These are phyloP conservation scores for Infundibulicybe gibba DNA, from an alignment of 768 basidiomycete genomes.

Conservation along the genomic window DNA sequence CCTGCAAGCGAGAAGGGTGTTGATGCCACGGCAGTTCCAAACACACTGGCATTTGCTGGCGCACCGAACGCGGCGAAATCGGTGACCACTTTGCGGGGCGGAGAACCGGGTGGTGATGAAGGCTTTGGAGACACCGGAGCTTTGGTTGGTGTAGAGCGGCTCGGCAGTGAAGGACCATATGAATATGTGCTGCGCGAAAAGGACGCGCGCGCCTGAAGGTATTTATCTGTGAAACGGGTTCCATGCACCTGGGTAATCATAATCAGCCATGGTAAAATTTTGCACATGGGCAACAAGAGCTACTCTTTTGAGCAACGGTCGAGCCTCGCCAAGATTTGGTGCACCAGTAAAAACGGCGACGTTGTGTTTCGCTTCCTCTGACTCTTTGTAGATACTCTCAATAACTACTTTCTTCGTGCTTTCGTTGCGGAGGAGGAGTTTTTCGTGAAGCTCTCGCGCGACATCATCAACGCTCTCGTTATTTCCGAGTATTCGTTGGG, in stretches of 20 bases:
- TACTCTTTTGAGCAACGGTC: slow-evolving; percentile 78
- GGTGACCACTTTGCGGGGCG: slow-evolving; percentile 83
- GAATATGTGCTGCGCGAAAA: slow-evolving; percentile 51
- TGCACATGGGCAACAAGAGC: slow-evolving; percentile 14
- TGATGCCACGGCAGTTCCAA: slow-evolving; percentile 78
- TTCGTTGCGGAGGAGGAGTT: slow-evolving; percentile 86
- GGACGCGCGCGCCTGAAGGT: slow-evolving; percentile 70
- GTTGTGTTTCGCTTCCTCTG: slow-evolving; percentile 86
- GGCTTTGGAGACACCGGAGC: slow-evolving; percentile 38
- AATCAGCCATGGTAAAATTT: slow-evolving; percentile 6
- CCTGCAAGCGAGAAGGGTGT: slow-evolving; percentile 78
- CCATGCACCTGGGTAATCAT: slow-evolving; percentile 73
- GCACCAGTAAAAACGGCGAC: slow-evolving; percentile 82
- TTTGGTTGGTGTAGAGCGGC: slow-evolving; percentile 34
- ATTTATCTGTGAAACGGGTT: slow-evolving; percentile 97
- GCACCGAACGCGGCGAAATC: slow-evolving; percentile 88
- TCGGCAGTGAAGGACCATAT: slow-evolving; percentile 46
- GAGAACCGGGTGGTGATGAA: slow-evolving; percentile 42
- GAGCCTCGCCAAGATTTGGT: slow-evolving; percentile 64
- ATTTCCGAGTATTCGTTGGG: slow-evolving; percentile 86
- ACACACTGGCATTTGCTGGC: slow-evolving; percentile 71
- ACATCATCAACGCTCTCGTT: slow-evolving; percentile 97
- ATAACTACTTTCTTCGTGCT: slow-evolving; percentile 96
- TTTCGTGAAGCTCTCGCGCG: slow-evolving; percentile 90
- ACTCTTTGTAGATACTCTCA: slow-evolving; percentile 94